A percentile compares a stretch with the other conserved stretches of the same genome.
Conservation (phyloP, 2,329 filamentous ascomycete genomes). For the Aspergillus nomiae region DNA sequence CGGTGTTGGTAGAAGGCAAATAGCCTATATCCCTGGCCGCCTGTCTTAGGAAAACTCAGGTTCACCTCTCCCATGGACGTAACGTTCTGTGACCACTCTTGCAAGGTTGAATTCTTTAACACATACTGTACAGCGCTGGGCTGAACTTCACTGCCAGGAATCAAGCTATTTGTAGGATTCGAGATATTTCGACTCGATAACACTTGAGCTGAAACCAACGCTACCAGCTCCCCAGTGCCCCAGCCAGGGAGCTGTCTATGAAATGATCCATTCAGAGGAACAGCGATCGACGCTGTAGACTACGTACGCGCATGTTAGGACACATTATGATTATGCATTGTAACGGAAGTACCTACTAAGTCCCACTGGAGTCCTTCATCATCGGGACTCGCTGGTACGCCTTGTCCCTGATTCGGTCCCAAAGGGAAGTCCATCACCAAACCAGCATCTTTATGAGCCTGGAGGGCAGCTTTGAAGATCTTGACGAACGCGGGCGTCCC, state of each 20-base stretch:
- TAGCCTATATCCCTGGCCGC: constrained; percentile 7
- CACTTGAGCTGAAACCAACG: constrained; percentile 24
- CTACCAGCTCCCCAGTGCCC: constrained; percentile 36
- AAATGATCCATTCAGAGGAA: constrained; percentile 33
- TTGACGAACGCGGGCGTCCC: constrained; percentile 37
- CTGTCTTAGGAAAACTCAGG: constrained; percentile 7
- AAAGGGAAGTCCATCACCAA: constrained; percentile 49
- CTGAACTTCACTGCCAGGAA: constrained; percentile 5
- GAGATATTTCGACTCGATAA: constrained; percentile 18
- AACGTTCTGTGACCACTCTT: constrained; percentile 11
- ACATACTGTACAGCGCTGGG: constrained; percentile 12
- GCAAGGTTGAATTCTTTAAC: constrained; percentile 15
- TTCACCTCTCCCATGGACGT: constrained; percentile 11
- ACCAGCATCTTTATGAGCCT: constrained; percentile 38
- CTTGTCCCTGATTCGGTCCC: constrained; percentile 50
- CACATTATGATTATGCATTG: background rate
- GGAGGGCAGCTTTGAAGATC: constrained; percentile 29
- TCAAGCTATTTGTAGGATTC: constrained; percentile 3
- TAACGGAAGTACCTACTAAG: constrained; percentile 14
- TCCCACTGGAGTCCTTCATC: constrained; percentile 38
- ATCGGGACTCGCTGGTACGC: constrained; percentile 40
- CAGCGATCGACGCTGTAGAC: constrained; percentile 7
- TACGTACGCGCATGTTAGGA: background rate
- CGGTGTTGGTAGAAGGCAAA: constrained; percentile 23
- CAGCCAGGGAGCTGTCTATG: constrained; percentile 40